Conservation (phyloP, 345 rosid species). For the Kandelia obovata region DNA sequence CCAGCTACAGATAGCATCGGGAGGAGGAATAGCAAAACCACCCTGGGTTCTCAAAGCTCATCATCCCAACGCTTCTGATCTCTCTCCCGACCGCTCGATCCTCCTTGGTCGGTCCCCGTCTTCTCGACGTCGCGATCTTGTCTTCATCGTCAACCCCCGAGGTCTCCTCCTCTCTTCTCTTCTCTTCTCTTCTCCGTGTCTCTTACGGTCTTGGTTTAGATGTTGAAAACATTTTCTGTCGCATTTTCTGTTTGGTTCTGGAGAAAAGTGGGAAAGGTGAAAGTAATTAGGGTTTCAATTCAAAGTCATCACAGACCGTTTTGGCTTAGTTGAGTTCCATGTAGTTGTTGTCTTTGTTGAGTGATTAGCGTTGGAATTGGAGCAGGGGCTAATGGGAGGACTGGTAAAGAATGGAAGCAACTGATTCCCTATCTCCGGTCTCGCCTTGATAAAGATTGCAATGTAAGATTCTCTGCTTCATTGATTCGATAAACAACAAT, state of each 20-base stretch:
- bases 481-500: not conserved
- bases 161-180: constrained; percentile 33
- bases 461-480: constrained; percentile 44
- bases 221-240: no score
- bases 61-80: constrained; percentile 42
- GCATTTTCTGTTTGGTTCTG: constrained; percentile 3
- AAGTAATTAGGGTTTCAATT: not conserved
- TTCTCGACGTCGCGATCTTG: constrained; percentile 73
- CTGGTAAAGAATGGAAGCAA: constrained; percentile 87
- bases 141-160: constrained; percentile 86
- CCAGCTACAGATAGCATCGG: constrained; percentile 18
- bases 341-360: not conserved
- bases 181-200: not conserved
- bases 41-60: constrained; percentile 17
- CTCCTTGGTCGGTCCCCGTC: constrained; percentile 33
- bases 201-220: not conserved
- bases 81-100: constrained; percentile 39
- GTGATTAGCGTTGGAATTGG: constrained; percentile 10
- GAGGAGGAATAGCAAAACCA: constrained; percentile 25
- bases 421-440: constrained; percentile 76
- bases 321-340: not conserved
- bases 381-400: constrained; percentile 89
- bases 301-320: not conserved
- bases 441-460: constrained; percentile 66
- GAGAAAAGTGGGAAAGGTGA: not conserved